Conservation (phyloP, 345 rosid species). For the Sonneratia alba region DNA sequence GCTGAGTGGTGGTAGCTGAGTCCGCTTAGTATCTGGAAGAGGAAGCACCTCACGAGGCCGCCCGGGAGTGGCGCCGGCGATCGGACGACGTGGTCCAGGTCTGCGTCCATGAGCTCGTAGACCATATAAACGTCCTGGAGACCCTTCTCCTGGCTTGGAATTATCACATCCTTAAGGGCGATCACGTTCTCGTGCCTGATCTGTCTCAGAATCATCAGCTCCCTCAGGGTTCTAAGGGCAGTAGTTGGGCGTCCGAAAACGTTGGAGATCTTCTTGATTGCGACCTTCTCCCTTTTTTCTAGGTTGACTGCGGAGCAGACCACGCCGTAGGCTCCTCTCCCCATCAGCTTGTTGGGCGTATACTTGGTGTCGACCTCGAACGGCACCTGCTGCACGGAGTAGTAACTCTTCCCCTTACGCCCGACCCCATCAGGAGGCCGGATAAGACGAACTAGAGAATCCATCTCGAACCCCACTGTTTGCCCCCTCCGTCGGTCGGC, state of each 20-base stretch:
- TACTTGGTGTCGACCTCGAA: constrained; percentile 84
- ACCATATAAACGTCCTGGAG: constrained; percentile 84
- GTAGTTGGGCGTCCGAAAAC: constrained; percentile 69
- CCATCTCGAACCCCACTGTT: constrained; percentile 31
- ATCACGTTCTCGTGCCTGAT: constrained; percentile 78
- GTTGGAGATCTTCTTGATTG: constrained; percentile 79
- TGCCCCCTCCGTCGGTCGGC: no score
- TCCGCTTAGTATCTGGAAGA: background rate
- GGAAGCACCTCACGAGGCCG: background rate
- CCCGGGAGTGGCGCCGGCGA: background rate
- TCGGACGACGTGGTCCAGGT: constrained; percentile 45
- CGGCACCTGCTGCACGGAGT: constrained; percentile 65
- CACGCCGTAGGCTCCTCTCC: constrained; percentile 84
- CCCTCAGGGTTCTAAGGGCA: constrained; percentile 63
- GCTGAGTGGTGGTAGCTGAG: constrained; percentile 73
- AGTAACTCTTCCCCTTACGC: constrained; percentile 66
- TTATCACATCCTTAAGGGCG: constrained; percentile 76
- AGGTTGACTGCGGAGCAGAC: constrained; percentile 71
- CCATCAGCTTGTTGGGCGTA: constrained; percentile 80
- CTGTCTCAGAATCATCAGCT: constrained; percentile 69
- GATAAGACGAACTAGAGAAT: constrained; percentile 66
- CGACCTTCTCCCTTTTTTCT: constrained; percentile 70
- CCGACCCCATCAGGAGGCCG: constrained; percentile 72
- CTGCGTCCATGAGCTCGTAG: constrained; percentile 86
- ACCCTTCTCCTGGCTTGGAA: constrained; percentile 42